These are phyloP conservation scores for Tulasnella sp. DNA, from an alignment of 768 basidiomycete species.

Conservation along the genomic window DNA sequence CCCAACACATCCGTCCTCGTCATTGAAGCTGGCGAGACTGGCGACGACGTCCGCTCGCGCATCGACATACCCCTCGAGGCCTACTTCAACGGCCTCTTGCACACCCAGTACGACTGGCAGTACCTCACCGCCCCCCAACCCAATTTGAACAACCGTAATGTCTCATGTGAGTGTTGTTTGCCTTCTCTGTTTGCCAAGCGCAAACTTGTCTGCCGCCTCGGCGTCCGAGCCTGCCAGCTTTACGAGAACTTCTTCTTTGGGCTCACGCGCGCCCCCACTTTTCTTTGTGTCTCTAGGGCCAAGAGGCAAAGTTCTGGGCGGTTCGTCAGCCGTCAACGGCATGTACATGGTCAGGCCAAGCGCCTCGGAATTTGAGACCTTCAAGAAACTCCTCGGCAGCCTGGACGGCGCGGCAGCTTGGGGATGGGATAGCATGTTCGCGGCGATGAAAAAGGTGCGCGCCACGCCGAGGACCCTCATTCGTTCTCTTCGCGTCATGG, in stretches of 20 bases:
- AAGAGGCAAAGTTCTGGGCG: slow-evolving; percentile 62
- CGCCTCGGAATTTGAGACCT: slow-evolving; percentile 46
- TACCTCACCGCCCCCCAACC: slow-evolving; percentile 50
- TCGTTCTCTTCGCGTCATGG: not conserved
- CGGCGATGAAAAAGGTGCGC: slow-evolving; percentile 40
- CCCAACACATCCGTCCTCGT: slow-evolving; percentile 24
- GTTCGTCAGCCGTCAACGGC: slow-evolving; percentile 65
- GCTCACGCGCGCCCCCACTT: too few relatives aligned
- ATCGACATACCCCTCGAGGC: slow-evolving; percentile 50
- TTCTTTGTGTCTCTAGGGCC: slow-evolving; percentile 19
- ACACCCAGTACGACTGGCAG: slow-evolving; percentile 52
- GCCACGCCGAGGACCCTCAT: slow-evolving; percentile 19
- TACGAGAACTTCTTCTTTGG: too few relatives aligned
- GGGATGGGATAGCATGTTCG: slow-evolving; percentile 48
- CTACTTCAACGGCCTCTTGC: slow-evolving; percentile 50
- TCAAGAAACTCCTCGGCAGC: slow-evolving; percentile 38
- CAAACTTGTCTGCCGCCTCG: slow-evolving; percentile 28
- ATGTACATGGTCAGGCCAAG: slow-evolving; percentile 60
- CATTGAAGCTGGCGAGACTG: slow-evolving; percentile 26
- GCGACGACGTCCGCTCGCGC: slow-evolving; percentile 13
- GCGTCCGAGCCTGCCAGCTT: too few relatives aligned
- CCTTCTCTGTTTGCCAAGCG: slow-evolving; percentile 42
- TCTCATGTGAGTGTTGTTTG: slow-evolving; percentile 39
- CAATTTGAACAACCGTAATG: slow-evolving; percentile 41
- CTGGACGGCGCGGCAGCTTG: slow-evolving; percentile 34